A percentile compares a stretch with the other conserved stretches of the same genome.
phyloP scores from a whole-genome alignment of 345 rosid species.

The Brassica cretica region DNA sequence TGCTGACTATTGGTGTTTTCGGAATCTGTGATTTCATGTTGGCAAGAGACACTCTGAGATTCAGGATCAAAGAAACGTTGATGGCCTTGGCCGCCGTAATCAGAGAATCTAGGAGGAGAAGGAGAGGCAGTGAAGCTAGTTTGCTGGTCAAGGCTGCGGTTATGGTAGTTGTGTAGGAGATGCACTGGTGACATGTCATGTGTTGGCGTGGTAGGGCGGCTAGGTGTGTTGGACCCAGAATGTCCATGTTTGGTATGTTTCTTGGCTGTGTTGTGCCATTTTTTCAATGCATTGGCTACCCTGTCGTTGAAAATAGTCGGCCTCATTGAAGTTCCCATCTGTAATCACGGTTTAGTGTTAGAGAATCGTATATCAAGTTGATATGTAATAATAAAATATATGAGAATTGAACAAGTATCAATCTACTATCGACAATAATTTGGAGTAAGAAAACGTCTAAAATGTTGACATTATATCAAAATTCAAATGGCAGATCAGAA shows the following conservation, averaged over 20 bases:
- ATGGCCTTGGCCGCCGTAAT: slow-evolving; percentile 15
- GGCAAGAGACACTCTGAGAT: slow-evolving; percentile 33
- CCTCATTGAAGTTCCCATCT: slow-evolving; percentile 97
- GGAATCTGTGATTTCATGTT: slow-evolving; percentile 34
- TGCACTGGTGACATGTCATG: slow-evolving; percentile 79
- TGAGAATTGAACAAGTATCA: not conserved
- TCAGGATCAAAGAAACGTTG: slow-evolving; percentile 44
- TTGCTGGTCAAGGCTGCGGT: slow-evolving; percentile 40
- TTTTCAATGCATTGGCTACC: slow-evolving; percentile 75
- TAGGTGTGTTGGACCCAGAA: slow-evolving; percentile 60
- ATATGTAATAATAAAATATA: not conserved
- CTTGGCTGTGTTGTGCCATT: slow-evolving; percentile 77
- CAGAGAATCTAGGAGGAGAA: slow-evolving; percentile 6
- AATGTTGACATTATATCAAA: not conserved
- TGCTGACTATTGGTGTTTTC: slow-evolving; percentile 28
- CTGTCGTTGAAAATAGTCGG: slow-evolving; percentile 77
- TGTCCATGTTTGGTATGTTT: slow-evolving; percentile 64
- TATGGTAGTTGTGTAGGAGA: slow-evolving; percentile 56
- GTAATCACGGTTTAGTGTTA: slow-evolving; percentile 16
- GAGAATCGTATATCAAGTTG: not conserved
- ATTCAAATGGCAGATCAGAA: not conserved
- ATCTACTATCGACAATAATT: not conserved
- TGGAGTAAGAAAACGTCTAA: not conserved
- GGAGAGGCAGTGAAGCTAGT: slow-evolving; percentile 5
- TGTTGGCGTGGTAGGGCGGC: slow-evolving; percentile 70